Evolutionary conservation across 306 rosid species (phyloP), one percentile per base, ranked within the genome.

Genomic region (Comarum palustre): DNA sequence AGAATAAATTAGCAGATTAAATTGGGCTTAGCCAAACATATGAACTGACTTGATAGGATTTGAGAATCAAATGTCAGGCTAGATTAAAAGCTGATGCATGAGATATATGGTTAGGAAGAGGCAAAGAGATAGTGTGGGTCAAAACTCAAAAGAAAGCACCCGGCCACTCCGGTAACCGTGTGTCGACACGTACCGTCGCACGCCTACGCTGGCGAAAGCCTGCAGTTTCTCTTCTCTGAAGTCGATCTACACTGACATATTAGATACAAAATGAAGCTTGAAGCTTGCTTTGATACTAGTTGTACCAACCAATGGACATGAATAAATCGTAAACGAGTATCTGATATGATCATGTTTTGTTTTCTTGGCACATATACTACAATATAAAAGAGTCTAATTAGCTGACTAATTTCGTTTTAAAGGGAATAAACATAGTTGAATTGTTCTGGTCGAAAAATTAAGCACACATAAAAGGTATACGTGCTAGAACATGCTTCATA

Each of bases 401-500:
- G 65, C 65, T 29, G 66, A 59, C 66, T 59, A 59, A 59, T 29
- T 6, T 14, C 38, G 12, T 59, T 59, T 13, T 14, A 59, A 29
- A 29, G n/a, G 41, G 22, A 59, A 59, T 59, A 59, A 59, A 57
- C 34, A 12, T 1, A 25, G 19, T 27, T 12, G 19, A 25, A 58
- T 58, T 58, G 36, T 13, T 25, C 10, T 58, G 64, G 64, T 12
- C 36, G 38, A 38, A 58, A 25, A 27, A 25, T 25, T 27, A 25
- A 14, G 38, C 3, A 58, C 36, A 58, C 19, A 58, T 58, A 58
- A 27, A 14, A 25, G 38, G 64, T 58, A 38, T 58, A 2, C 64
- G 29, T 58, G 63, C 63, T 58, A 58, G 38, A 58, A 58, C 64
- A 58, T 58, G 64, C 64, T 25, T 25, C n/a, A 27, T 58, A 25